A percentile compares a stretch with the other conserved stretches of the same genome.
phyloP scores from a whole-genome alignment of 768 basidiomycete species.

The Kondoa malvinella region DNA sequence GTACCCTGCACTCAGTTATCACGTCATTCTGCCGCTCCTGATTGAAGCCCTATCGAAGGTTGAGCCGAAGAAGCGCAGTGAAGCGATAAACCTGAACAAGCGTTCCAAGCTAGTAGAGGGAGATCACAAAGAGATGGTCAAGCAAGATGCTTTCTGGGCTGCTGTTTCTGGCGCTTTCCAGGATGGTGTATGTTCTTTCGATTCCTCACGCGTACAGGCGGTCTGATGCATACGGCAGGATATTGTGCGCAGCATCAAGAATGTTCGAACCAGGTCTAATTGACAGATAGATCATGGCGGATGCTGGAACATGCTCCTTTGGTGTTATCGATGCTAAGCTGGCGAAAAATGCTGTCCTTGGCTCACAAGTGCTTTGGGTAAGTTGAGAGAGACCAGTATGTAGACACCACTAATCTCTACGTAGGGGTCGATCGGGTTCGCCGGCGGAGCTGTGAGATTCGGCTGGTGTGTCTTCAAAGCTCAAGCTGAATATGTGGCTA shows the following conservation, averaged over 20 bases:
- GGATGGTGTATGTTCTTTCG: not conserved
- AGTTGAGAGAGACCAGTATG: constrained; percentile 35
- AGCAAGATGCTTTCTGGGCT: not conserved
- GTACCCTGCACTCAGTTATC: not conserved
- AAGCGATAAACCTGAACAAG: not conserved
- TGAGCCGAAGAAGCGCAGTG: not conserved
- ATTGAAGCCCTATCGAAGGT: not conserved
- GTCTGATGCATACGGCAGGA: not conserved
- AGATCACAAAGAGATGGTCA: not conserved
- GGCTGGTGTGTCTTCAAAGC: not conserved
- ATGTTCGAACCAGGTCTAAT: not conserved
- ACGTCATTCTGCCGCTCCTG: not conserved
- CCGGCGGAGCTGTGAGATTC: constrained; percentile 40
- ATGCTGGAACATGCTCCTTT: not conserved
- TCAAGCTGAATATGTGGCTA: not conserved
- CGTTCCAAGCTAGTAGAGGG: not conserved
- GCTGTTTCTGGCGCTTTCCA: not conserved
- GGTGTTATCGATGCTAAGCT: constrained; percentile 52
- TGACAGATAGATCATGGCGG: constrained; percentile 3
- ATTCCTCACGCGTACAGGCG: not conserved
- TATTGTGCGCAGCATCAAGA: not conserved
- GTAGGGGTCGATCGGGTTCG: constrained; percentile 85
- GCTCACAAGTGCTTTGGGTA: not conserved
- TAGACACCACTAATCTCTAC: constrained; percentile 28
- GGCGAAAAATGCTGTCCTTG: not conserved